Evolutionary conservation across 148 eudicot species (phyloP), one percentile per base, ranked within the genome.

Genomic region (Limonium bicolor): DNA sequence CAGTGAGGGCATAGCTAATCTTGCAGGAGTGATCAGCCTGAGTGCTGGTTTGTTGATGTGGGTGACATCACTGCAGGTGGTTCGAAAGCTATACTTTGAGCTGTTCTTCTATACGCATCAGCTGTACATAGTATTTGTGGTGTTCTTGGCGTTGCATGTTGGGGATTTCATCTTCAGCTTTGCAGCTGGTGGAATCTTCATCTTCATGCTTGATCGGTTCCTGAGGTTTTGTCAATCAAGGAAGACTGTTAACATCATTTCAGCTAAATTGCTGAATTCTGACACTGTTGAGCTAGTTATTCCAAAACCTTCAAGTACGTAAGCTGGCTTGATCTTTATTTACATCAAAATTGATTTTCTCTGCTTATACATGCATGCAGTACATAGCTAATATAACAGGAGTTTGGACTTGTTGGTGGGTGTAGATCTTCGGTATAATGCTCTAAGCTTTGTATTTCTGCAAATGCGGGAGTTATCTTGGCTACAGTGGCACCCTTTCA

Each of bases 401-500:
- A 42, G 25, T 15, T 0, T 7, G 43, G 48, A 20, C 33, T 42
- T 53, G 17, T 18, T 41, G 54, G 48, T 10, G 39, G 34, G 28
- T 68, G 60, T 48, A 85, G 95, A 71, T 72, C 53, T 85, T 47
- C 59, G 51, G 51, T 77, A 85, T 52, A 85, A 77, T 58, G 92
- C 95, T 25, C 82, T 85, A 48, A 76, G 95, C 34, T 85, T 83
- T 61, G 55, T 80, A 36, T 85, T 85, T 50, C 63, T 85, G 26
- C 85, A 80, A 80, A 66, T 80, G 25, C 77, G 86, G 51, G 73
- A 85, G 51, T 16, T 85, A 37, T 85, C 95, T 29, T 77, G 69
- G 69, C 71, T 77, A 41, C 78, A 80, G 38, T 85, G 95, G 92
- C 86, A 85, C 61, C 95, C 92, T 51, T 85, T 85, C 48, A 85